A percentile compares a stretch with the other conserved stretches of the same genome.
Evolutionary conservation across 768 basidiomycete species (phyloP).

Genomic region (Leccinellum luteum): DNA sequence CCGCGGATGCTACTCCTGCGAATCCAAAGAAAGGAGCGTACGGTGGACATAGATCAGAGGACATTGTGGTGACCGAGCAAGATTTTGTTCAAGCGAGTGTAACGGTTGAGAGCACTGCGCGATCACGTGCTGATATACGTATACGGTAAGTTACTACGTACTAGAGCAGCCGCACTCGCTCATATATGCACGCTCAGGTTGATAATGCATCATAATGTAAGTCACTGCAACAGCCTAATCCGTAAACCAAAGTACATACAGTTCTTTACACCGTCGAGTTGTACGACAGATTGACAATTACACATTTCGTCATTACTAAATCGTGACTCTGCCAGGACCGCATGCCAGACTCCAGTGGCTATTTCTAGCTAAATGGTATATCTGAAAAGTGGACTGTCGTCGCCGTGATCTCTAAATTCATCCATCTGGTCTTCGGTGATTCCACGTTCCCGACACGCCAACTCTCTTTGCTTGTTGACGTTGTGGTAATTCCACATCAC

Average conservation of each 20-base stretch:
- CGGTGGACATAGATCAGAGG: slow-evolving; percentile 68
- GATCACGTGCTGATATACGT: too few relatives aligned
- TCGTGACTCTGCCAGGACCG: too few relatives aligned
- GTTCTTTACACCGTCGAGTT: not conserved
- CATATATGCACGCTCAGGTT: too few relatives aligned
- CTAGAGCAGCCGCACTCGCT: too few relatives aligned
- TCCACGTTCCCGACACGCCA: slow-evolving; percentile 38
- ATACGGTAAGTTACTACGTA: too few relatives aligned
- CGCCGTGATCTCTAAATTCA: slow-evolving; percentile 46
- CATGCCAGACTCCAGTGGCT: not conserved
- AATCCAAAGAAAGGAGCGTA: slow-evolving; percentile 99
- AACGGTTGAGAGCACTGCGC: not conserved
- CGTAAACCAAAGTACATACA: not conserved
- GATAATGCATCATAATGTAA: too few relatives aligned
- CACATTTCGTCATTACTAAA: too few relatives aligned
- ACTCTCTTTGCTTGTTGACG: slow-evolving; percentile 48
- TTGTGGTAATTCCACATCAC: slow-evolving; percentile 46
- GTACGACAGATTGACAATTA: too few relatives aligned
- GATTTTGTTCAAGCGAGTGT: not conserved
- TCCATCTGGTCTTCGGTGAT: slow-evolving; percentile 38
- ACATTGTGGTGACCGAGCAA: slow-evolving; percentile 38
- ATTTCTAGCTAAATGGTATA: slow-evolving; percentile 17
- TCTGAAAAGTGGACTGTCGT: slow-evolving; percentile 56
- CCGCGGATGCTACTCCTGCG: slow-evolving; percentile 92
- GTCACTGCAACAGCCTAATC: not conserved